phyloP scores from a whole-genome alignment of 2,329 filamentous ascomycete genomes.

The Aspergillus sp. region DNA sequence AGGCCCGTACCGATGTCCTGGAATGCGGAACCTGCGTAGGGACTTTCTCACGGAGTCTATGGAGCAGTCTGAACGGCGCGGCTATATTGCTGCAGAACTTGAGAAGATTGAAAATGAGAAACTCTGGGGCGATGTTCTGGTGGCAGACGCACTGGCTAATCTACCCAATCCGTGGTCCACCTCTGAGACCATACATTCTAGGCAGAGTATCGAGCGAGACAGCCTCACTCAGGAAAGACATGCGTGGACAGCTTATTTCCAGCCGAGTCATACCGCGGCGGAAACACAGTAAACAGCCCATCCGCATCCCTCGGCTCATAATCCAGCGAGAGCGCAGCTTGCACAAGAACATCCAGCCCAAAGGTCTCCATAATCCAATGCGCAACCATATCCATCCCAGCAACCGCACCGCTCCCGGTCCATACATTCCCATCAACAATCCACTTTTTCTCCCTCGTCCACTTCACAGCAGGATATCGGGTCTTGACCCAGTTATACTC shows the following conservation, averaged over 20 bases:
- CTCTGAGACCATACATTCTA: background rate
- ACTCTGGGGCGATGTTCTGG: background rate
- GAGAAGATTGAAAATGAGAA: conserved; percentile 1
- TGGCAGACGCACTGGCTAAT: background rate
- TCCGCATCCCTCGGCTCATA: conserved; percentile 39
- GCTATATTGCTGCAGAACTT: background rate
- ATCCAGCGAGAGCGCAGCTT: conserved; percentile 28
- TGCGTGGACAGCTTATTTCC: conserved; percentile 32
- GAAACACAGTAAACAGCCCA: conserved; percentile 27
- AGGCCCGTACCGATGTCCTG: background rate
- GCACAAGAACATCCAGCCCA: conserved; percentile 28
- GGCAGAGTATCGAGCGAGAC: too few species aligned
- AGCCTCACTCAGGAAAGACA: conserved; percentile 14
- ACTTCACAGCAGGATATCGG: conserved; percentile 43
- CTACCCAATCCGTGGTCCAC: background rate
- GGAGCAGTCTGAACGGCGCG: background rate
- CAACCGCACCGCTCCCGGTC: conserved; percentile 48
- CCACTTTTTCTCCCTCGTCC: conserved; percentile 47
- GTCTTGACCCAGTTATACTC: conserved; percentile 30
- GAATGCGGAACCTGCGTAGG: background rate
- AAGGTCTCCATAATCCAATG: conserved; percentile 42
- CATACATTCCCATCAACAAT: conserved; percentile 47
- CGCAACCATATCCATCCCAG: conserved; percentile 48
- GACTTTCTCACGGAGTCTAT: too few species aligned
- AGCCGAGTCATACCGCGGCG: conserved; percentile 27